phyloP scores from a whole-genome alignment of 208 protist species.

The Trypanosoma lewisi region DNA sequence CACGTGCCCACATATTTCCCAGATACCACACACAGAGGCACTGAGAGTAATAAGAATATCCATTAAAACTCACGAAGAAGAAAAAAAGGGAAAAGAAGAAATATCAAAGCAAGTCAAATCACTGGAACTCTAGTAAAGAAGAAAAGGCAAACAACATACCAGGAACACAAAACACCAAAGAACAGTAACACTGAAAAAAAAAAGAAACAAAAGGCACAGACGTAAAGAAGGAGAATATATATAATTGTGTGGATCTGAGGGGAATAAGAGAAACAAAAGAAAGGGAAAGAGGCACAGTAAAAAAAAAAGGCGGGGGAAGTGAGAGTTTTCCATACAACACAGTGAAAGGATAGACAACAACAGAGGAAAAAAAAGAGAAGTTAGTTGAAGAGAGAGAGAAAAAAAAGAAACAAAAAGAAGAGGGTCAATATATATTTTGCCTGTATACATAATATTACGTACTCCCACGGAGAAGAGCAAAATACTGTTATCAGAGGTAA shows the following conservation, averaged over 20 bases:
- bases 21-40: no score
- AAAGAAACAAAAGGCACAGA: not conserved
- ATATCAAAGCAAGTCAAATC: not conserved
- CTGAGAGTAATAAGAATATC: no score
- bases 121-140: no score
- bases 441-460: not conserved
- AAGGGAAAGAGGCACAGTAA: slow-evolving; percentile 7
- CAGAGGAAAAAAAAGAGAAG: not conserved
- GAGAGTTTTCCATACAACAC: no score
- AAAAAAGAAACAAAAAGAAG: not conserved
- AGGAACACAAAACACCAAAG: not conserved
- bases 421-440: not conserved
- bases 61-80: no score
- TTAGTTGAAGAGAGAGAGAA: not conserved
- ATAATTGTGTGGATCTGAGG: not conserved
- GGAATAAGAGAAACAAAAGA: slow-evolving; percentile 15
- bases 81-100: not conserved
- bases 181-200: not conserved
- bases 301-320: not conserved
- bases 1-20: no score
- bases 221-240: not conserved
- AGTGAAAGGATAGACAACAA: not conserved
- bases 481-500: no score
- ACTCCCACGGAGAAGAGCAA: not conserved
- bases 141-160: not conserved